Base-by-base conservation (phyloP, 176 grass and related monocot species). In the sorghum (Sorghum bicolor) region DNA sequence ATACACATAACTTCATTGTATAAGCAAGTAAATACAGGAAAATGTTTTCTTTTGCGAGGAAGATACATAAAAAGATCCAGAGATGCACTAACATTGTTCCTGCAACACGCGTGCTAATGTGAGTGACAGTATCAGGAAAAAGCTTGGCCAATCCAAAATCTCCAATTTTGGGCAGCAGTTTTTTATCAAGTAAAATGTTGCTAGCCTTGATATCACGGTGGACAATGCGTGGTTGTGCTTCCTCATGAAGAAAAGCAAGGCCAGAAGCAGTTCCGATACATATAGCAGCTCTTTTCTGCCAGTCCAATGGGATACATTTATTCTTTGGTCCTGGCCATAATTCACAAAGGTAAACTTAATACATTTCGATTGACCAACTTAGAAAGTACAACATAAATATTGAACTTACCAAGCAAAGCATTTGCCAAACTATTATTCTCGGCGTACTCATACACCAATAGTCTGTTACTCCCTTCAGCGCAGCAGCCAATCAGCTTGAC, bases 171-270 rank as follows among this genome's bases (percentile, higher is more conserved):
- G 91, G 84, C 38, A 87, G 57, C 44, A 89, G 48, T 5, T 77
- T 81, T 25, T 78, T 89, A 31, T 92, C 84, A n/a, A 92, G 87
- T 77, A 92, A 87, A 80, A 92, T 81, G 60, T 92, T 92, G 85
- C 91, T 92, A 48, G 91, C 91, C 84, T 92, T 92, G 84, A 92
- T 92, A 67, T 92, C 91, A 76, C 91, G 87, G 41, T 92, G 91
- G 61, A 92, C 87, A 74, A 92, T 92, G 66, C 80, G 84, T 70
- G 91, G 91, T 41, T 85, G 87, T 76, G 87, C 83, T 73, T 92
- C 84, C 72, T 92, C 87, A 10, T 92, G 91, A 87, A 89, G 91
- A 89, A 92, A 92, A 26, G 91, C 84, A 82, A 92, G 87, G 69
- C 87, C 87, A 77, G 84, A 81, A 87, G 87, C 87, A 77, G 91